Evolutionary conservation across 2,329 filamentous ascomycete genomes (phyloP).

Genomic region (Aspergillus unguis): DNA sequence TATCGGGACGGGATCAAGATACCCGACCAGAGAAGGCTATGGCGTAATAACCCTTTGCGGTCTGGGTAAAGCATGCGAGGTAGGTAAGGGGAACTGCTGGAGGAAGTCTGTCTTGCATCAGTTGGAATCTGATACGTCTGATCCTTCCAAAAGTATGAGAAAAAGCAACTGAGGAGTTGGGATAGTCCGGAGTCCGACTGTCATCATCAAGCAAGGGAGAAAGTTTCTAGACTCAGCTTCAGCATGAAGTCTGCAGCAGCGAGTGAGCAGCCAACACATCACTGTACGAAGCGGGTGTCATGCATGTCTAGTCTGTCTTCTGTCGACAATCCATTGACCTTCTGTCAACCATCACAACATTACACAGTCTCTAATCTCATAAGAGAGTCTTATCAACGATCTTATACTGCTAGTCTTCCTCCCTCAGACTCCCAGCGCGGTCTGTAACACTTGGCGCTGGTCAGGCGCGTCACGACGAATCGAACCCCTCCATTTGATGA

Average conservation of each 20-base stretch:
- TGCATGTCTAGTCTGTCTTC: not conserved
- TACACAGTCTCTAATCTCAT: too few species aligned
- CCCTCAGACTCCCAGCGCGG: slow-evolving; percentile 11
- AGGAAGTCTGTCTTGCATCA: not conserved
- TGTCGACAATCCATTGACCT: not conserved
- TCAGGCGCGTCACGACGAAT: slow-evolving; percentile 14
- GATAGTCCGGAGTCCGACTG: not conserved
- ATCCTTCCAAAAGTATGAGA: not conserved
- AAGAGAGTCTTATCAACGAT: too few species aligned
- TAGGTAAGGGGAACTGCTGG: not conserved
- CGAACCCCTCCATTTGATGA: slow-evolving; percentile 10
- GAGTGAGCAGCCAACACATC: slow-evolving; percentile 28
- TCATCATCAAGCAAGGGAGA: not conserved
- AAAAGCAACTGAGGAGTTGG: not conserved
- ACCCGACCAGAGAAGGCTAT: not conserved
- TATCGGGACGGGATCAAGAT: too few species aligned
- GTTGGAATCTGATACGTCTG: slow-evolving; percentile 6
- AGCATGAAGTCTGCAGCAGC: slow-evolving; percentile 17
- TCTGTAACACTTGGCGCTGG: slow-evolving; percentile 27
- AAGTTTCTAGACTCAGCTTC: slow-evolving; percentile 1
- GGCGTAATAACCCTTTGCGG: not conserved
- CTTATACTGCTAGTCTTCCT: not conserved
- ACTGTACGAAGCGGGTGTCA: not conserved
- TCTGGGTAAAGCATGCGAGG: not conserved
- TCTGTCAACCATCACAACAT: too few species aligned